Evolutionary conservation across 768 basidiomycete species (phyloP).

Genomic region (Tylopilus subfusipes): DNA sequence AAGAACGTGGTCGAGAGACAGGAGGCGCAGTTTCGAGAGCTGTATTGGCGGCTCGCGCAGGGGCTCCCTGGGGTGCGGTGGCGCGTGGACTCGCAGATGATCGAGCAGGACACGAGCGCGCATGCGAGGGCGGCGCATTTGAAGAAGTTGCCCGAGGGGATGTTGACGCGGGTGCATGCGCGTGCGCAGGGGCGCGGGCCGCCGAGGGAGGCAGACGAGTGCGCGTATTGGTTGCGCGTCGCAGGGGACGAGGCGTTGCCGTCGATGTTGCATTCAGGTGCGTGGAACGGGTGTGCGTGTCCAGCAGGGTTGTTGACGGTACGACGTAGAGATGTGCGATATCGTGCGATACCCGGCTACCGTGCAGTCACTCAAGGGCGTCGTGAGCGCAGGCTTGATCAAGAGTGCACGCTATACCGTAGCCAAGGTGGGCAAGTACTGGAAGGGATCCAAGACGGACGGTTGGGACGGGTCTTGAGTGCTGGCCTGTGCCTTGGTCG

Average conservation of each 20-base stretch:
- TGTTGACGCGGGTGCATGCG: slow-evolving; percentile 53
- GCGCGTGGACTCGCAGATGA: slow-evolving; percentile 44
- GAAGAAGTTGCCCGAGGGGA: slow-evolving; percentile 69
- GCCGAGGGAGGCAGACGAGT: slow-evolving; percentile 60
- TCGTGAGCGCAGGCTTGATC: slow-evolving; percentile 74
- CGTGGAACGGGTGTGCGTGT: slow-evolving; percentile 9
- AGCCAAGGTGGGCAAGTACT: slow-evolving; percentile 87
- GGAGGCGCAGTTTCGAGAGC: slow-evolving; percentile 75
- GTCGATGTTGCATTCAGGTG: slow-evolving; percentile 52
- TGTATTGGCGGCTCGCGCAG: slow-evolving; percentile 78
- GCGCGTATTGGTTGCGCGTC: slow-evolving; percentile 68
- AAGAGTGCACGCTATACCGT: slow-evolving; percentile 75
- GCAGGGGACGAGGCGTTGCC: slow-evolving; percentile 62
- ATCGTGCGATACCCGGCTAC: slow-evolving; percentile 85
- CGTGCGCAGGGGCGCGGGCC: slow-evolving; percentile 32
- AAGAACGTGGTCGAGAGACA: slow-evolving; percentile 86
- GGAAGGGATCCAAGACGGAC: slow-evolving; percentile 36
- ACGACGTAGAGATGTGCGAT: slow-evolving; percentile 56
- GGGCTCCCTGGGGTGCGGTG: slow-evolving; percentile 81
- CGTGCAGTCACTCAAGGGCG: slow-evolving; percentile 79
- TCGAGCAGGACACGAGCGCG: slow-evolving; percentile 74
- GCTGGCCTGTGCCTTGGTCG: background rate
- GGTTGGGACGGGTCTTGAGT: background rate
- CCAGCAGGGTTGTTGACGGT: background rate
- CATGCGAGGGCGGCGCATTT: slow-evolving; percentile 70